phyloP scores from a whole-genome alignment of 2,329 filamentous ascomycete species.

The Lachnellula cervina region DNA sequence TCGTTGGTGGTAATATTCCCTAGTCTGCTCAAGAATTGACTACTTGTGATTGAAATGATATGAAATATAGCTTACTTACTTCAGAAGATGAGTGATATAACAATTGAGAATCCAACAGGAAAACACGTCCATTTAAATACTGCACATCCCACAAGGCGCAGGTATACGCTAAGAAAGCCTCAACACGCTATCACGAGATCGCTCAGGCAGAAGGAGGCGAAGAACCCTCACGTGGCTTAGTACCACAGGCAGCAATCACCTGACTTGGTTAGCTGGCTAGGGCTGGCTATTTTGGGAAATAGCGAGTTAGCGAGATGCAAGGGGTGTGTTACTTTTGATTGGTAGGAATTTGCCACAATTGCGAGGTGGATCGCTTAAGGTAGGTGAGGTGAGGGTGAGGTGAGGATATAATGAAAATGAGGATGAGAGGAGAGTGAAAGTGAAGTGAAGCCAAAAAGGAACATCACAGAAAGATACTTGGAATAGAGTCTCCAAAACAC shows the following conservation, averaged over 20 bases:
- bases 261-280: not conserved
- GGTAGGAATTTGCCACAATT: not conserved
- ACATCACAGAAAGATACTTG: too few relatives aligned
- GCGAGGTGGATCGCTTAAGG: not conserved
- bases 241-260: conserved; percentile 10
- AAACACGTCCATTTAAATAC: not conserved
- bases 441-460: too few relatives aligned
- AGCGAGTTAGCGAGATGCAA: not conserved
- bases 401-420: not conserved
- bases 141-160: conserved; percentile 4
- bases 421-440: not conserved
- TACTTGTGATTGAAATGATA: not conserved
- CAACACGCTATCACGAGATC: conserved; percentile 18
- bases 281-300: not conserved
- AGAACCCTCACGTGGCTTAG: conserved; percentile 8
- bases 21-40: not conserved
- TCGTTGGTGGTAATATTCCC: not conserved
- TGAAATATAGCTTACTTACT: not conserved
- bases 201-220: conserved; percentile 6
- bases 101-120: not conserved
- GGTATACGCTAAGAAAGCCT: conserved; percentile 12
- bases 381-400: not conserved
- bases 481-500: too few relatives aligned
- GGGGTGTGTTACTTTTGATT: not conserved
- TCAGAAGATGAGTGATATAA: too few relatives aligned